phyloP scores from a whole-genome alignment of 2,329 filamentous ascomycete species.

The Fusarium pseudograminearum region DNA sequence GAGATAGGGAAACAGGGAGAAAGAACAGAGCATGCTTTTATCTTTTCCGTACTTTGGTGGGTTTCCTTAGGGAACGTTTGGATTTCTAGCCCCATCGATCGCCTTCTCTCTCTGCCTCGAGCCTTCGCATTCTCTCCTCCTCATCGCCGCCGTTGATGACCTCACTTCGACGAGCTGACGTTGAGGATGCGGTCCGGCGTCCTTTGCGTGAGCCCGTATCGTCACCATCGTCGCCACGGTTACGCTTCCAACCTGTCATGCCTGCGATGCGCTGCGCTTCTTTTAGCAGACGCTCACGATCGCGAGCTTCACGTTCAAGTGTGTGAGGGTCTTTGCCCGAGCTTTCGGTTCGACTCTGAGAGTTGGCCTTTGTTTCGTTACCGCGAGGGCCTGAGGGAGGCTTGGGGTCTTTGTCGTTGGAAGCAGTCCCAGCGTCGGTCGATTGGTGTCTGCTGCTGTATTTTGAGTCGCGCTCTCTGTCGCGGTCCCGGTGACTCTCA shows the following conservation, averaged over 20 bases:
- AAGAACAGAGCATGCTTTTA: slow-evolving; percentile 8
- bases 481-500: slow-evolving; percentile 49
- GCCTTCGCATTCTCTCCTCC: slow-evolving; percentile 65
- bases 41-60: slow-evolving; percentile 12
- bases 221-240: slow-evolving; percentile 58
- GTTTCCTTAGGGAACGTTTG: slow-evolving; percentile 16
- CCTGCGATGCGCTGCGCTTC: slow-evolving; percentile 75
- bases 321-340: slow-evolving; percentile 65
- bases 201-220: slow-evolving; percentile 57
- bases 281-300: slow-evolving; percentile 74
- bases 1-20: not conserved
- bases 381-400: slow-evolving; percentile 57
- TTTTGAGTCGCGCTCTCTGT: slow-evolving; percentile 51
- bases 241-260: slow-evolving; percentile 63
- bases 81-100: slow-evolving; percentile 59
- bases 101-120: slow-evolving; percentile 71
- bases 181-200: slow-evolving; percentile 52
- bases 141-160: slow-evolving; percentile 61
- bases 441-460: slow-evolving; percentile 53
- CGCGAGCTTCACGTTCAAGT: slow-evolving; percentile 74
- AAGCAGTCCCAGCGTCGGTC: slow-evolving; percentile 43
- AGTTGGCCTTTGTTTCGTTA: slow-evolving; percentile 56
- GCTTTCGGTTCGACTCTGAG: slow-evolving; percentile 46
- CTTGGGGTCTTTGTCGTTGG: slow-evolving; percentile 57
- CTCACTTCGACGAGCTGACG: slow-evolving; percentile 59